Percentiles rank a stretch among this genome's conserved stretches.
These are phyloP conservation scores for Penicillium paradoxum DNA, from an alignment of 495 filamentous ascomycete genomes.

Conservation along the genomic window DNA sequence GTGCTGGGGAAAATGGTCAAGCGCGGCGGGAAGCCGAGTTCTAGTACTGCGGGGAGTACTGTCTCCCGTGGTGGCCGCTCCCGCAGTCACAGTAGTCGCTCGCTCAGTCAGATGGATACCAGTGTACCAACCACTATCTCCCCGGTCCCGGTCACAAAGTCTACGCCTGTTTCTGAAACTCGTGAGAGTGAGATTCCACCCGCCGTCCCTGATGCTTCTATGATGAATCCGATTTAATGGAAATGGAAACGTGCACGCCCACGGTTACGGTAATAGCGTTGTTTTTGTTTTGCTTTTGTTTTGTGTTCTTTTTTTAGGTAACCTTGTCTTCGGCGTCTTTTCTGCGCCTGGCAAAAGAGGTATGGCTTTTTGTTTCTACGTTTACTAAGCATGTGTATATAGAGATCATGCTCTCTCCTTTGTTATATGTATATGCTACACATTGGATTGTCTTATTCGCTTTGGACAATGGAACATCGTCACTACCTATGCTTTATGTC, in stretches of 20 bases:
- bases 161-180: constrained; percentile 11
- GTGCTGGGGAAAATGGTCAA: constrained; percentile 75
- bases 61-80: constrained; percentile 28
- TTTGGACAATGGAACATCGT: no score
- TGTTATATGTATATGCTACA: not conserved
- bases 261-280: constrained; percentile 12
- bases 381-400: not conserved
- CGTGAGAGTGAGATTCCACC: constrained; percentile 12
- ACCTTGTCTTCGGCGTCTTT: not conserved
- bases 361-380: not conserved
- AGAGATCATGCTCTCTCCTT: not conserved
- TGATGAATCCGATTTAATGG: constrained; percentile 42
- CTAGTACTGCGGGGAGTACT: constrained; percentile 27
- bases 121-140: constrained; percentile 25
- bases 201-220: constrained; percentile 33
- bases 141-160: constrained; percentile 21
- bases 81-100: constrained; percentile 33
- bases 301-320: no score
- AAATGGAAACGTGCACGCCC: not conserved
- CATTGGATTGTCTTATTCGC: not conserved
- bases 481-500: no score
- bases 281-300: not conserved
- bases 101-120: constrained; percentile 21
- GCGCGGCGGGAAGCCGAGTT: constrained; percentile 46
- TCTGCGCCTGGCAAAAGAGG: not conserved